Evolutionary conservation across 805 yeast genomes (phyloP), one percentile per base, ranked within the genome.

Genomic region (Barnettozyma californica): DNA sequence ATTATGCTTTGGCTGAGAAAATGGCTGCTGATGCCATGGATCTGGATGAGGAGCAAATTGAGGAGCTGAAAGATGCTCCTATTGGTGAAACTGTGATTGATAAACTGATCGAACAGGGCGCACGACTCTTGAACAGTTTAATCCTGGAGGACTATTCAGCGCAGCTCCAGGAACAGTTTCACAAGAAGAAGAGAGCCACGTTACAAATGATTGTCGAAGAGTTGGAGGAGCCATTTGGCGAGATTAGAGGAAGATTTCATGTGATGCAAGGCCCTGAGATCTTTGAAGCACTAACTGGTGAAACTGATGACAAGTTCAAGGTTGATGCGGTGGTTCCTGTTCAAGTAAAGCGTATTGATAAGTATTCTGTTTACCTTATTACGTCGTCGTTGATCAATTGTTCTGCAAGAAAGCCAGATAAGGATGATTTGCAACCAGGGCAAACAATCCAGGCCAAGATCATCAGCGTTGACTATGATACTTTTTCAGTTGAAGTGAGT

Each of bases 11-110:
- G 57, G 98, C 97, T 3, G 80, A 94, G 44, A 94, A 94, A 65
- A 94, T 94, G 91, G 98, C 97, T 8, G 94, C 96, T 1, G 99
- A 94, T 71, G 98, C 99, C 2, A 75, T 94, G 55, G 99, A 92
- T 64, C 77, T 91, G 54, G 97, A 90, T 59, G 99, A 95, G 60
- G 98, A 92, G 66, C 96, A 90, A 55, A 74, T 87, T 60, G 84
- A 83, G 2, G 91, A 84, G 48, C 66, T 84, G 42, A 91, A 88
- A 61, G 84, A 82, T 52, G 86, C 73, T 29, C 68, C 70, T 18
- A 68, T 84, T 51, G 94, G 91, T 43, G 91, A 91, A 41, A 87
- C 89, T 2, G 84, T 88, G 42, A 61, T 61, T 48, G 65, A 61
- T 53, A 80, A 80, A 52, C 83, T 85, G 62, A 74, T 89, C 50